These are phyloP conservation scores for Solanum hybrid DNA, from an alignment of 305 asterid genomes.

Conservation along the genomic window DNA sequence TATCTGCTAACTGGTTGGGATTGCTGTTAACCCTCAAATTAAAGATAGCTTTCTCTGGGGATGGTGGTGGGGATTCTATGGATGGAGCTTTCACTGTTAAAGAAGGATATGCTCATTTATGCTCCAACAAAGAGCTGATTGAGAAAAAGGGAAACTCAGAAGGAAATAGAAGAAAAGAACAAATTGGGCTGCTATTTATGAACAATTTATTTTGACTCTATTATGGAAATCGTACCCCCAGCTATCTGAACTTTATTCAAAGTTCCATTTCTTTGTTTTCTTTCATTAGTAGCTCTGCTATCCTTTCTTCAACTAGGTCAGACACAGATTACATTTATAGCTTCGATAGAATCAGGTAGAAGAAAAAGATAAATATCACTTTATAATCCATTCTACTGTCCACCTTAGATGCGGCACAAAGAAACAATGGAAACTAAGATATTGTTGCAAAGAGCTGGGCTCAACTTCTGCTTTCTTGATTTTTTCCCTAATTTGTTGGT, in stretches of 20 bases:
- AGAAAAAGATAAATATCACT: background rate
- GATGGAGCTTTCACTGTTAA: background rate
- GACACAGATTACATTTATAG: background rate
- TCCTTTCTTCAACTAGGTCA: background rate
- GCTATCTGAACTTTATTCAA: background rate
- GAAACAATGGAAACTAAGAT: background rate
- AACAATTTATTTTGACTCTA: background rate
- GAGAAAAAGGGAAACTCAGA: background rate
- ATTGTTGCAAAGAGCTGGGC: background rate
- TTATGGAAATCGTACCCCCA: background rate
- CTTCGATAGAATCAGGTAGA: background rate
- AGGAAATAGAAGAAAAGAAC: background rate
- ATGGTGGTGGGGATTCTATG: background rate
- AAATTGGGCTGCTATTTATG: background rate
- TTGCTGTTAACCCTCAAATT: background rate
- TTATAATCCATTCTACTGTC: background rate
- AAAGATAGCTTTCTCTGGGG: background rate
- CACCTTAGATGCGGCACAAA: background rate
- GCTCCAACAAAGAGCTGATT: background rate
- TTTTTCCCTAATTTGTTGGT: background rate
- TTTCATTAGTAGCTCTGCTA: background rate
- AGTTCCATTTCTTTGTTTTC: background rate
- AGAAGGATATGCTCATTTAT: background rate
- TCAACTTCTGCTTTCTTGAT: background rate
- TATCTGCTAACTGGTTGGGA: background rate